Conservation (phyloP, 176 grass and related monocot species). For the Oropetium thomaeum region DNA sequence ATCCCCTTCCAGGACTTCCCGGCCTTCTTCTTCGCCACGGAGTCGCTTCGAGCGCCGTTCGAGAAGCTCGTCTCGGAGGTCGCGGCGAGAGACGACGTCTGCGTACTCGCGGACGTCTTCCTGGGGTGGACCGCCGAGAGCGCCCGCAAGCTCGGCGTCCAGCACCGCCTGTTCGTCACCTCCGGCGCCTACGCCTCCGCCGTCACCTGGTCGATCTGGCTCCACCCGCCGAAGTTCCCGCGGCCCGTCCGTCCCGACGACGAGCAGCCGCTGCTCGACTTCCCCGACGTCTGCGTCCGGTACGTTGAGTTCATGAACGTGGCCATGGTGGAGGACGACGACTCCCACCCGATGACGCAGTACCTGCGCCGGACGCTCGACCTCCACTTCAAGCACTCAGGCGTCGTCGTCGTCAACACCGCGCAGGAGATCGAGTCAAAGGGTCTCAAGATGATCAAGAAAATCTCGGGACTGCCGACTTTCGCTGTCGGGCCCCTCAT, state of each 20-base stretch:
- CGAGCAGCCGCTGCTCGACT: conserved; percentile 20
- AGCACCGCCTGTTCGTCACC: conserved; percentile 36
- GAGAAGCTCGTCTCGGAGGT: conserved; percentile 30
- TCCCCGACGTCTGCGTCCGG: conserved; percentile 30
- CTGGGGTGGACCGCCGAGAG: conserved; percentile 38
- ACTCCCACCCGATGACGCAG: not conserved
- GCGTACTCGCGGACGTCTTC: conserved; percentile 49
- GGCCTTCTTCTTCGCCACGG: conserved; percentile 28
- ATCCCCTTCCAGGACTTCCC: not conserved
- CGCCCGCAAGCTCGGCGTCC: conserved; percentile 29
- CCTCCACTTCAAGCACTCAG: conserved; percentile 3
- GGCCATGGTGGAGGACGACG: not conserved
- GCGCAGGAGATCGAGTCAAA: conserved; percentile 35
- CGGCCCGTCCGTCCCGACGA: conserved; percentile 1
- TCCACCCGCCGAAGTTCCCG: conserved; percentile 19
- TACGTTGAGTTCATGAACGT: not conserved
- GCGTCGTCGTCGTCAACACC: conserved; percentile 37
- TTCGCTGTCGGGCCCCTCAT: conserved; percentile 30
- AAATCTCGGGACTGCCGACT: conserved; percentile 21
- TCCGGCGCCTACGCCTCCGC: conserved; percentile 37
- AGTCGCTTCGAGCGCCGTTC: conserved; percentile 36
- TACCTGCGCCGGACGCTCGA: conserved; percentile 1
- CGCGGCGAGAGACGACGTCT: conserved; percentile 22
- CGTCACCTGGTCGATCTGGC: conserved; percentile 11
- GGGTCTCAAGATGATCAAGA: conserved; percentile 30